Evolutionary conservation across 331 rosid genomes (phyloP), one percentile per base, ranked within the genome.

Genomic region (Pyrus hybrid): DNA sequence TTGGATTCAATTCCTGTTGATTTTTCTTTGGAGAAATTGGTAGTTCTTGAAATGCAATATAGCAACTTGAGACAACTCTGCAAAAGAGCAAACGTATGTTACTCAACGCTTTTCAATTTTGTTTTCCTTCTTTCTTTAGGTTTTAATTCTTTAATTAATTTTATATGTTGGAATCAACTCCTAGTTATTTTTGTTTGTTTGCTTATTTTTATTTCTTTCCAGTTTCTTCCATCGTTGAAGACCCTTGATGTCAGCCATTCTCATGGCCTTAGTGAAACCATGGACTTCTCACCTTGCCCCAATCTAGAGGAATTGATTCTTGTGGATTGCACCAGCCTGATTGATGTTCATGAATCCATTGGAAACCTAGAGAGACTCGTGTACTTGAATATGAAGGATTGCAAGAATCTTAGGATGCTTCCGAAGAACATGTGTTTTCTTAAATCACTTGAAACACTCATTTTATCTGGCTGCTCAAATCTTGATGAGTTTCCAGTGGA

Each of bases 201-300:
- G 28, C 3, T 5, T 12, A 13, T 41, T 41, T 41, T 41, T 26
- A 26, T 26, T 26, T 26, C 3, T 2, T 30, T 30, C 6, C 61
- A 71, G 67, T 1, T 41, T 26, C 23, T 78, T 26, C 32, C 12
- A 13, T 23, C 29, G 0, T 30, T 77, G 69, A 78, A 54, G 63
- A 62, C 13, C n/a, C 74, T 79, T 51, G 54, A 79, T 28, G 60
- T 72, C n/a, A 47, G 76, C n/a, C 73, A 64, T 37, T 72, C 70
- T 32, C 49, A 29, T n/a, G 30, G 29, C 6, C 33, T 54, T 13
- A 54, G 2, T 17, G 66, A 11, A 25, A 37, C 13, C 2, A 20
- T 10, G 1, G 66, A 68, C 63, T n/a, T 79, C 68, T 64, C 70
- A 4, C 13, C 0, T 26, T 70, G 54, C 10, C 35, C 74, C 5